A percentile compares a stretch with the other conserved stretches of the same genome.
These are phyloP conservation scores for Zea luxurians DNA, from an alignment of 176 grass and related monocot genomes.

Conservation along the genomic window DNA sequence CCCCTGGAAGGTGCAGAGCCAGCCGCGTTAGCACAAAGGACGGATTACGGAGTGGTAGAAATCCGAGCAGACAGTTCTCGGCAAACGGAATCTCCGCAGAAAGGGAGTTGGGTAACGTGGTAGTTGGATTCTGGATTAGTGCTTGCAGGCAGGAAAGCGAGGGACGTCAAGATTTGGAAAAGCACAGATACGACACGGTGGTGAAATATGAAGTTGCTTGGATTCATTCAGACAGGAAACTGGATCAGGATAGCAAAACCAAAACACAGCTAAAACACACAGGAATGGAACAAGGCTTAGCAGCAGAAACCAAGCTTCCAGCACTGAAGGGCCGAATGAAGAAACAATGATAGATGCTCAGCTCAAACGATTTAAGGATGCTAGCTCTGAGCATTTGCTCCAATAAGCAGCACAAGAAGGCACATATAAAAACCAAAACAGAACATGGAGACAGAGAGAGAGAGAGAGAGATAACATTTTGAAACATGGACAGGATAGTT, in stretches of 20 bases:
- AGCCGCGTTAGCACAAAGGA: slow-evolving; percentile 18
- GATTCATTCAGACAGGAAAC: slow-evolving; percentile 12
- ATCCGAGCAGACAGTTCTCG: not conserved
- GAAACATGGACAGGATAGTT: slow-evolving; percentile 30
- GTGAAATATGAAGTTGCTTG: not conserved
- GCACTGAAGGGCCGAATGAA: not conserved
- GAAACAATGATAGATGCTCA: not conserved
- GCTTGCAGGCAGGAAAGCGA: not conserved
- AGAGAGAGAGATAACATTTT: not conserved
- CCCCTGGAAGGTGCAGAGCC: slow-evolving; percentile 47
- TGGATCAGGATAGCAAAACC: not conserved
- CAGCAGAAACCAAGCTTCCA: not conserved
- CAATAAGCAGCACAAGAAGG: not conserved
- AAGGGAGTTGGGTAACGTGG: not conserved
- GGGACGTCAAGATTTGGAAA: slow-evolving; percentile 34
- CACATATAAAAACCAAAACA: not conserved
- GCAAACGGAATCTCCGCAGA: slow-evolving; percentile 1
- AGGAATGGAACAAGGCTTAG: not conserved
- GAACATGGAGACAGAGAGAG: not conserved
- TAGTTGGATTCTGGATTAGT: not conserved
- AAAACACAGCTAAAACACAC: not conserved
- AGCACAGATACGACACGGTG: not conserved
- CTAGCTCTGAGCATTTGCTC: not conserved
- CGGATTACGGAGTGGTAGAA: not conserved
- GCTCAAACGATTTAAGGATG: not conserved